Percentiles rank a stretch among this genome's conserved stretches.
Conservation (phyloP, 1,284 basidiomycete genomes). For the Cystobasidium pallidum region DNA sequence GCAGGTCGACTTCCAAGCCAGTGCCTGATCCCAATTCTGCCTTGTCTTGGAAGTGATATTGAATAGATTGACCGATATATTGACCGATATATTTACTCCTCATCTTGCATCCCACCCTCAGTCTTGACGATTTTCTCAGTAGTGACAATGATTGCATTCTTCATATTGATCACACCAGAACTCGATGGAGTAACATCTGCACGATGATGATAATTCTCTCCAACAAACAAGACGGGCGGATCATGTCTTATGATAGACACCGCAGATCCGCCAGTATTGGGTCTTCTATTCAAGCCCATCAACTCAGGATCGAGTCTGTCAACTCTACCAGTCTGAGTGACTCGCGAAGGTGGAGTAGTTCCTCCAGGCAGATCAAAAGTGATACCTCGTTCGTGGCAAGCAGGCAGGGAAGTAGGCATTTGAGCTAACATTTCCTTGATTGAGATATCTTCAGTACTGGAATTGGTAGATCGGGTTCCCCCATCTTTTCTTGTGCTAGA, state of each 20-base stretch:
- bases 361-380: constrained; percentile 15
- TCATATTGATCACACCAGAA: neutral
- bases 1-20: too few relatives aligned
- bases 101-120: constrained; percentile 17
- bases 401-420: neutral
- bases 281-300: constrained; percentile 6
- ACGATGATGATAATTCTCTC: constrained; percentile 26
- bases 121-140: constrained; percentile 24
- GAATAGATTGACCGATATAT: too few relatives aligned
- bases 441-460: constrained; percentile 15
- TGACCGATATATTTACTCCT: too few relatives aligned
- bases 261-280: constrained; percentile 8
- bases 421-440: constrained; percentile 9
- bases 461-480: constrained; percentile 1
- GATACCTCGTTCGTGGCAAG: neutral
- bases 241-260: neutral
- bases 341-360: neutral
- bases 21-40: neutral
- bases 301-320: neutral
- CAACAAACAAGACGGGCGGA: constrained; percentile 18
- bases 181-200: neutral
- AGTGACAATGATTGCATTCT: constrained; percentile 23
- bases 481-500: neutral
- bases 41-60: too few relatives aligned
- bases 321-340: neutral